A percentile compares a stretch with the other conserved stretches of the same genome.
These are phyloP conservation scores for Senna tora DNA, from an alignment of 306 rosid species.

Conservation along the genomic window DNA sequence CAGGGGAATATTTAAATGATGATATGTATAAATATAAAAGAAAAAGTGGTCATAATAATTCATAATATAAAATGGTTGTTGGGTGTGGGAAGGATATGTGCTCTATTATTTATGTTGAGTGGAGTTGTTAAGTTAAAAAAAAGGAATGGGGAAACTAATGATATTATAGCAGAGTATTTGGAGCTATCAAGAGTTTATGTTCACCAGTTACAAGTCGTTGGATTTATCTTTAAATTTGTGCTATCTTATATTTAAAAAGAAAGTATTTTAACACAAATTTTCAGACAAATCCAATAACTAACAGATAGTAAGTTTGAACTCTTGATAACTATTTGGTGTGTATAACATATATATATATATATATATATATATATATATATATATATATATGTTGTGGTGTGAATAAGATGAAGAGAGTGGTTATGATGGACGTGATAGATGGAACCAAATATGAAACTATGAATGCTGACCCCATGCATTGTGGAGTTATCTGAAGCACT, in stretches of 20 bases:
- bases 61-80: slow-evolving; percentile 32
- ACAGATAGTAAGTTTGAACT: too few relatives aligned
- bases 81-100: slow-evolving; percentile 40
- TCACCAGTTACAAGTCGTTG: too few relatives aligned
- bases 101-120: slow-evolving; percentile 43
- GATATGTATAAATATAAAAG: slow-evolving; percentile 13
- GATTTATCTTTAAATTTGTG: too few relatives aligned
- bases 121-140: slow-evolving; percentile 41
- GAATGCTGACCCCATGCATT: slow-evolving; percentile 55
- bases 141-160: slow-evolving; percentile 32
- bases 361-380: slow-evolving; percentile 26
- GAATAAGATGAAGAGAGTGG: slow-evolving; percentile 36
- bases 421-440: slow-evolving; percentile 48
- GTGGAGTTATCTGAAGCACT: slow-evolving; percentile 52
- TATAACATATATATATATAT: too few relatives aligned
- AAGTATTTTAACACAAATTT: too few relatives aligned
- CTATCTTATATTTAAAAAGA: too few relatives aligned
- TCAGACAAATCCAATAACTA: too few relatives aligned
- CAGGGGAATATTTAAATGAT: neutral
- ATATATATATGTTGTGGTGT: slow-evolving; percentile 31
- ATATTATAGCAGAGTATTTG: slow-evolving; percentile 39
- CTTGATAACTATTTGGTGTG: too few relatives aligned
- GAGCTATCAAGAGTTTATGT: too few relatives aligned
- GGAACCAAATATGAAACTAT: slow-evolving; percentile 51
- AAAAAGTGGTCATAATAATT: slow-evolving; percentile 31